These are phyloP conservation scores for Raffaelea ambrosiae DNA, from an alignment of 2,329 filamentous ascomycete species.

Conservation along the genomic window DNA sequence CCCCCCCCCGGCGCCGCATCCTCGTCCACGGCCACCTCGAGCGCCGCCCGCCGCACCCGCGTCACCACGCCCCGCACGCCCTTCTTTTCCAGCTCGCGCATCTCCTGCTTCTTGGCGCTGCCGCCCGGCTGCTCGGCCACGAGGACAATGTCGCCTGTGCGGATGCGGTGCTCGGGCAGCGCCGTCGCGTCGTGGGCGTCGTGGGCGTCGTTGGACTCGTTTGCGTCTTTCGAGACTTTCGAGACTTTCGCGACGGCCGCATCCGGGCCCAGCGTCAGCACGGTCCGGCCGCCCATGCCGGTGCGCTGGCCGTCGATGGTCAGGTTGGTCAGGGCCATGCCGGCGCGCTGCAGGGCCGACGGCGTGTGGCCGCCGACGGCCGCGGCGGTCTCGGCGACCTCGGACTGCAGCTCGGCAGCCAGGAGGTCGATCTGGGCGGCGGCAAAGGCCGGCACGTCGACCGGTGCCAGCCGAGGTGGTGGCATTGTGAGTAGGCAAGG, in stretches of 20 bases:
- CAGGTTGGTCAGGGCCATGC: conserved; percentile 73
- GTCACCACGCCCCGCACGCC: conserved; percentile 65
- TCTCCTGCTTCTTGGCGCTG: conserved; percentile 63
- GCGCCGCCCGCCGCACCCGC: conserved; percentile 45
- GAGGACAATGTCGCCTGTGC: conserved; percentile 69
- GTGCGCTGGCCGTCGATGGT: conserved; percentile 69
- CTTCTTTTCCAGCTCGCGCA: conserved; percentile 59
- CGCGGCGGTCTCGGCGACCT: conserved; percentile 59
- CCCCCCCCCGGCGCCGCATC: conserved; percentile 49
- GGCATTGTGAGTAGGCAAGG: no score
- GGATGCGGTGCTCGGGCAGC: conserved; percentile 66
- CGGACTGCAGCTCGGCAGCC: conserved; percentile 60
- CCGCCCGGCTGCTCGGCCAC: conserved; percentile 68
- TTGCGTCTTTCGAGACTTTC: not conserved
- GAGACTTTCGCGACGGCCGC: conserved; percentile 42
- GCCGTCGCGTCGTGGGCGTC: conserved; percentile 24
- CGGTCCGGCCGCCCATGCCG: conserved; percentile 81
- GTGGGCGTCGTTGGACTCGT: no score
- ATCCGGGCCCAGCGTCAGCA: conserved; percentile 63
- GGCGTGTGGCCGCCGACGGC: conserved; percentile 63
- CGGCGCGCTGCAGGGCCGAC: conserved; percentile 61
- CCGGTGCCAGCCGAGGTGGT: conserved; percentile 20
- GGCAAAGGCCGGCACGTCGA: conserved; percentile 62
- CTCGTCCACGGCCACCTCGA: conserved; percentile 61
- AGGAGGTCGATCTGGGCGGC: conserved; percentile 63